Evolutionary conservation across 192 early-diverging fungal species (phyloP), one percentile per base, ranked within the genome.

Genomic region (Coemansia sp.): DNA sequence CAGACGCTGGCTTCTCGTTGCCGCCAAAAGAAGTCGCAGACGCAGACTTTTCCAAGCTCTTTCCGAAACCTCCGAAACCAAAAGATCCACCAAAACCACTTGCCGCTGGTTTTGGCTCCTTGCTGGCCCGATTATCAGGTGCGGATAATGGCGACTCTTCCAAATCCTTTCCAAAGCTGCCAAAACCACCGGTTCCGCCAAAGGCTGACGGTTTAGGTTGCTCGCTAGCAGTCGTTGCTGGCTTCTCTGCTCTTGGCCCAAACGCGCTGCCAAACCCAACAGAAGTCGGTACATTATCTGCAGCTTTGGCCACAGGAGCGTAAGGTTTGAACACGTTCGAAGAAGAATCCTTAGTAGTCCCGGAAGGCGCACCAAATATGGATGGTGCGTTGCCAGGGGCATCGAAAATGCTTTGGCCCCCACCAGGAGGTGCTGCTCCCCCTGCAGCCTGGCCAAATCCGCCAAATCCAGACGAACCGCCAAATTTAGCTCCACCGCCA

Each of bases 341-440:
- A 16, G 45, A 62, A 3, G 51, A 26, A 4, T 26, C 51, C 9
- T 21, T 26, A 26, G 21, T 26, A 12, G 51, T 16, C 2, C 64
- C 66, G 8, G 73, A 63, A 3, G 67, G 49, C 6, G 64, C 34
- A 44, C 69, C 75, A 41, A 78, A 77, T 24, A 71, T 69, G 30
- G 71, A 75, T 3, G 81, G 34, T 12, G 66, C 48, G 15, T 23
- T n/a, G 35, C 67, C 24, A 0, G 73, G 61, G 4, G 66, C 63
- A 36, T 76, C 74, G 55, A 80, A 83, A 16, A 79, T 73, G 45
- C 71, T 68, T 51, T 68, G 52, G n/a, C 68, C 30, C n/a, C 30
- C 21, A 5, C 21, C 63, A 26, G 74, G 5, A 69, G 38, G 0
- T 20, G 15, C 30, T 20, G 62, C 33, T 58, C 33, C 24, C 0